Conservation (phyloP, 331 rosid species). For the Dryas integrifolia region DNA sequence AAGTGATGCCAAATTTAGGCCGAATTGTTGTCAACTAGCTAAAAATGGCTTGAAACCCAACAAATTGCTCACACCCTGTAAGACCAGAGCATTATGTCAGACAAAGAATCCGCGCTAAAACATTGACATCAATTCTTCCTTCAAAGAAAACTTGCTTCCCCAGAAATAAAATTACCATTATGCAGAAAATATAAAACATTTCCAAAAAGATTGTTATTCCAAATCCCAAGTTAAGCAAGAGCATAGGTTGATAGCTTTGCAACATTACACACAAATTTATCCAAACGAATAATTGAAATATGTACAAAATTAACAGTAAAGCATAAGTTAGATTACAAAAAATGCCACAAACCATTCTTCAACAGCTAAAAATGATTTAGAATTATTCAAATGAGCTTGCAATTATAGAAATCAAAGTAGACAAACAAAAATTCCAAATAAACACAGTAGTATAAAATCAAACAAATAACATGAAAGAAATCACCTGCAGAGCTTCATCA, state of each 20-base stretch:
- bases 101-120: background rate
- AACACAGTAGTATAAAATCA: background rate
- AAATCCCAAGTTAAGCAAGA: too few relatives aligned
- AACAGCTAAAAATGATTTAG: background rate
- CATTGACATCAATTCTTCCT: background rate
- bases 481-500: slow-evolving; percentile 32
- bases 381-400: background rate
- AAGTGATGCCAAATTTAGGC: background rate
- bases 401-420: background rate
- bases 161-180: background rate
- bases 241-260: background rate
- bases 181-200: background rate
- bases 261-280: background rate
- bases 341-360: background rate
- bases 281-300: background rate
- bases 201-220: background rate
- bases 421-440: background rate
- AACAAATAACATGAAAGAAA: background rate
- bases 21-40: background rate
- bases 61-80: slow-evolving; percentile 31
- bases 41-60: slow-evolving; percentile 25
- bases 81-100: slow-evolving; percentile 19
- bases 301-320: background rate
- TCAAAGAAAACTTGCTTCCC: background rate
- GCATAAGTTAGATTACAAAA: background rate